A percentile compares a stretch with the other conserved stretches of the same genome.
These are phyloP conservation scores for Calonectria ilicicola DNA, from an alignment of 2,329 filamentous ascomycete species.

Conservation along the genomic window DNA sequence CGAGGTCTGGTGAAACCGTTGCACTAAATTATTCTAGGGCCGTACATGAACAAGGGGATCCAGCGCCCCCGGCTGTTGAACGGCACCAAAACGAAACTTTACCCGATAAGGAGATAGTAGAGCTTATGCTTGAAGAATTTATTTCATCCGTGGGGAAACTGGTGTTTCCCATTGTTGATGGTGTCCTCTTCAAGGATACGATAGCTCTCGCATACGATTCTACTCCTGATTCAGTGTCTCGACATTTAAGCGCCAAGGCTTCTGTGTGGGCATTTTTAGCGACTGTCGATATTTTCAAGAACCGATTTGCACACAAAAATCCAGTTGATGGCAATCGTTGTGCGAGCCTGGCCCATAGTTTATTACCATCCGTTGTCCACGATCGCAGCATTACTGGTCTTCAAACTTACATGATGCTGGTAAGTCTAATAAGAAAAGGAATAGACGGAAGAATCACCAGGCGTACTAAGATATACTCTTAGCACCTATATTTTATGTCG, in stretches of 20 bases:
- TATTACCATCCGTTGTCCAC: slow-evolving; percentile 57
- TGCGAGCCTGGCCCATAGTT: slow-evolving; percentile 53
- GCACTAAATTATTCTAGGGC: not conserved
- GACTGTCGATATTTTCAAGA: slow-evolving; percentile 43
- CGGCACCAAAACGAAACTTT: not conserved
- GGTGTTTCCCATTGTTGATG: slow-evolving; percentile 63
- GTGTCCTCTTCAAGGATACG: slow-evolving; percentile 58
- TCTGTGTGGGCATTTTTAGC: slow-evolving; percentile 63
- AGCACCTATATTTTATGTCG: slow-evolving; percentile 58
- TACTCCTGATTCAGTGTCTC: slow-evolving; percentile 13
- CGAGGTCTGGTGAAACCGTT: not conserved
- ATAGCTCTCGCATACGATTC: slow-evolving; percentile 58
- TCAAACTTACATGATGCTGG: slow-evolving; percentile 61
- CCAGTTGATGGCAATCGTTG: slow-evolving; percentile 55
- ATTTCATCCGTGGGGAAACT: slow-evolving; percentile 29
- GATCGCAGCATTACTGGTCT: slow-evolving; percentile 57
- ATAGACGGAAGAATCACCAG: not conserved
- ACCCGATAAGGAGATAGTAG: not conserved
- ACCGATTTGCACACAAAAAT: slow-evolving; percentile 16
- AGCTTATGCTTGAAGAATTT: not conserved
- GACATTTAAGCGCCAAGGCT: slow-evolving; percentile 53
- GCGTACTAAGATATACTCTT: not conserved
- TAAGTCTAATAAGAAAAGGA: slow-evolving; percentile 46
- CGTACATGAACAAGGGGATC: not conserved
- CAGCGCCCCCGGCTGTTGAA: not conserved